Conservation (phyloP, 805 yeast species). For the Isabelozyma rhagii region DNA sequence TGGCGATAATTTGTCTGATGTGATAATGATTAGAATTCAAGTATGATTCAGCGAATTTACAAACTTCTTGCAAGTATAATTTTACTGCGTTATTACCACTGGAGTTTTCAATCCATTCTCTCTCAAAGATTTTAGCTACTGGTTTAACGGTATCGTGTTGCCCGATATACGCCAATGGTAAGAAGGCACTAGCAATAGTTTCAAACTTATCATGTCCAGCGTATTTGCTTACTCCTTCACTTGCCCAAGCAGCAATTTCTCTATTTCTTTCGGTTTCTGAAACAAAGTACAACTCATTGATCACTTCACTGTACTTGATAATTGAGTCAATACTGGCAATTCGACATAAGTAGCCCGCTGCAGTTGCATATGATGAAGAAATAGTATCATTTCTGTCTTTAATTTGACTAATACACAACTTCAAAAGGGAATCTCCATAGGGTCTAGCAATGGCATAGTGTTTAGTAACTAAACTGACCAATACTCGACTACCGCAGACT, state of each 20-base stretch:
- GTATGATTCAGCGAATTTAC: constrained; percentile 45
- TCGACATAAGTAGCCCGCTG: constrained; percentile 76
- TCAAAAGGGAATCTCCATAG: constrained; percentile 62
- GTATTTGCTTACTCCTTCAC: constrained; percentile 64
- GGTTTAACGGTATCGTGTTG: constrained; percentile 56
- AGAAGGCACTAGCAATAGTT: constrained; percentile 55
- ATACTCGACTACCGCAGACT: constrained; percentile 73
- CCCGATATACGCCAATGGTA: constrained; percentile 80
- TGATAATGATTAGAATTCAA: constrained; percentile 57
- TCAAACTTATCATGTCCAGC: constrained; percentile 70
- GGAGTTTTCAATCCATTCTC: constrained; percentile 76
- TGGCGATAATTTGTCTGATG: constrained; percentile 68
- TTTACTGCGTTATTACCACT: constrained; percentile 70
- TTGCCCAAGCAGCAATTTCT: constrained; percentile 55
- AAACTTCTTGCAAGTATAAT: constrained; percentile 68
- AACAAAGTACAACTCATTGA: constrained; percentile 60
- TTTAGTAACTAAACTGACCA: constrained; percentile 61
- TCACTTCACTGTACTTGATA: constrained; percentile 48
- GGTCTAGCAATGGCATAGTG: constrained; percentile 44
- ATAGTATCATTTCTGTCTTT: constrained; percentile 72
- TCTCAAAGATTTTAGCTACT: constrained; percentile 49
- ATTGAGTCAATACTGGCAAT: constrained; percentile 52
- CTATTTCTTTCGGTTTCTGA: constrained; percentile 46
- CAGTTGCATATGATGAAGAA: constrained; percentile 69
- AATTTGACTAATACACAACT: constrained; percentile 55